Percentiles rank a stretch among this genome's conserved stretches.
Conservation (phyloP, 148 eudicot genomes). For the Polygonum maritimum region DNA sequence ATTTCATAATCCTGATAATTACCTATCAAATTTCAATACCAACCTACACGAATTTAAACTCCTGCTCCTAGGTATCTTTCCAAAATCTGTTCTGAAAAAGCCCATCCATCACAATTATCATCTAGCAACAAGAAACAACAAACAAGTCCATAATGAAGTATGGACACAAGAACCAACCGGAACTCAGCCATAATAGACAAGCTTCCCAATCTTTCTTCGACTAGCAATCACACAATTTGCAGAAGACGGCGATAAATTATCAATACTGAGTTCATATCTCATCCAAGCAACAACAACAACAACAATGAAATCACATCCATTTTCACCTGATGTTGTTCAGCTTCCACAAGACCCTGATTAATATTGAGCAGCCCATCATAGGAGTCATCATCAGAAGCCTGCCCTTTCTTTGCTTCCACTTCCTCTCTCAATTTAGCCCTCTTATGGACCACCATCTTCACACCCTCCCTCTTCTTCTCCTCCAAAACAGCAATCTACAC, state of each 20-base stretch:
- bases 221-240: neutral
- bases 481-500: slow-evolving; percentile 32
- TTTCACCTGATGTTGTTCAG: slow-evolving; percentile 16
- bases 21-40: neutral
- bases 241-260: neutral
- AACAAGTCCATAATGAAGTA: neutral
- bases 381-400: slow-evolving; percentile 17
- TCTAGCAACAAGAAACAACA: neutral
- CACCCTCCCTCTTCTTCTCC: slow-evolving; percentile 26
- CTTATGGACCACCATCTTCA: slow-evolving; percentile 17
- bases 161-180: neutral
- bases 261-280: neutral
- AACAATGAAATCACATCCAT: slow-evolving; percentile 1
- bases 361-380: slow-evolving; percentile 28
- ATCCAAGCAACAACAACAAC: neutral
- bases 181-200: neutral
- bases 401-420: slow-evolving; percentile 13
- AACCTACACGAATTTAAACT: neutral
- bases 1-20: neutral
- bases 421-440: slow-evolving; percentile 18
- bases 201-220: neutral
- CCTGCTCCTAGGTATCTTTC: too few species aligned
- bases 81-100: neutral
- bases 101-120: neutral
- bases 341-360: slow-evolving; percentile 13